These are phyloP conservation scores for Purpureocillium takamizusanense DNA, from an alignment of 2,329 filamentous ascomycete species.

Conservation along the genomic window DNA sequence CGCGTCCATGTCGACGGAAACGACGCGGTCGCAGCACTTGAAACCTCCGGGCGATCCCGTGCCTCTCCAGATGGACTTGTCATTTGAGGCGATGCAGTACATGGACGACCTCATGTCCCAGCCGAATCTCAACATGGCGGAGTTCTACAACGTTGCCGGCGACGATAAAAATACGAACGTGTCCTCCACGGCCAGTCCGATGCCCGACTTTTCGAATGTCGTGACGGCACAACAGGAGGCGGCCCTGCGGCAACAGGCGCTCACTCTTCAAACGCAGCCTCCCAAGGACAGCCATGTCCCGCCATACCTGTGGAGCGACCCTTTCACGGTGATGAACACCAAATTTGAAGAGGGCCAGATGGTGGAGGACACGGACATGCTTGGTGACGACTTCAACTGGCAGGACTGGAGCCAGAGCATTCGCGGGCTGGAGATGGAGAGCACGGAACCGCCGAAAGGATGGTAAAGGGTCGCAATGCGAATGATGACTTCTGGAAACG, in stretches of 20 bases:
- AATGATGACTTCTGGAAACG: too few species aligned
- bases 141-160: conserved; percentile 19
- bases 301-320: conserved; percentile 32
- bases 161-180: background rate
- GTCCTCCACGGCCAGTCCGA: background rate
- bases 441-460: conserved; percentile 10
- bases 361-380: conserved; percentile 26
- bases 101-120: conserved; percentile 28
- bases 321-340: conserved; percentile 18
- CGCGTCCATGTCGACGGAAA: background rate
- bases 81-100: conserved; percentile 21
- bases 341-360: conserved; percentile 15
- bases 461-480: conserved; percentile 9
- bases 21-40: conserved; percentile 2
- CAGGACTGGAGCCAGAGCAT: conserved; percentile 37
- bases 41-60: conserved; percentile 6
- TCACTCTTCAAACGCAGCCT: conserved; percentile 12
- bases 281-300: conserved; percentile 24
- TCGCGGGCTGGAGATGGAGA: conserved; percentile 26
- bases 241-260: conserved; percentile 10
- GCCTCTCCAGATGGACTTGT: conserved; percentile 15
- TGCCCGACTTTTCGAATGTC: conserved; percentile 3
- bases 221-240: conserved; percentile 6
- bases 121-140: conserved; percentile 23
- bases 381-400: conserved; percentile 38